Evolutionary conservation across 2,329 filamentous ascomycete genomes (phyloP).

Genomic region (Apiospora koreana): DNA sequence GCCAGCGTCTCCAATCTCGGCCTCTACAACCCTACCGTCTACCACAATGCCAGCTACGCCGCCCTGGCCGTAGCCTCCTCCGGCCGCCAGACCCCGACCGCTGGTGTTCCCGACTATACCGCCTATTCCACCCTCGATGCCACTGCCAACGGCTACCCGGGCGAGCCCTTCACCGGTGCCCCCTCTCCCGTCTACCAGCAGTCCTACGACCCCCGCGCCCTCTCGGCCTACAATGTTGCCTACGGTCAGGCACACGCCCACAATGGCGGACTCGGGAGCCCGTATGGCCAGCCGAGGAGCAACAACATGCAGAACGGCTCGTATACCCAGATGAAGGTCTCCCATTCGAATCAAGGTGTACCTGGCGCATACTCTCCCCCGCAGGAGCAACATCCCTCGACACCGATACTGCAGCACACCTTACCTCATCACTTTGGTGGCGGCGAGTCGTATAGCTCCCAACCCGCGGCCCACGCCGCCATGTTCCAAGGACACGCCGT

Average conservation of each 20-base stretch:
- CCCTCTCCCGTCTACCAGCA: constrained; percentile 24
- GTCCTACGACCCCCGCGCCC: constrained; percentile 29
- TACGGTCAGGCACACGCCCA: constrained; percentile 8
- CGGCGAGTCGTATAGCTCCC: constrained; percentile 30
- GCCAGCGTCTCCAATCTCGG: constrained; percentile 14
- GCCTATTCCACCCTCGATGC: constrained; percentile 23
- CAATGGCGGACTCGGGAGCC: neutral
- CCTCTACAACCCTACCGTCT: constrained; percentile 14
- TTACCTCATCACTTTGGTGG: constrained; percentile 29
- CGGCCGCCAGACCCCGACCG: constrained; percentile 12
- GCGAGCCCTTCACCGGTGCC: constrained; percentile 27
- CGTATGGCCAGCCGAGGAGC: constrained; percentile 15
- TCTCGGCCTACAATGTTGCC: constrained; percentile 20
- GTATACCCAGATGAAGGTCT: constrained; percentile 12
- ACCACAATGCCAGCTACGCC: constrained; percentile 11
- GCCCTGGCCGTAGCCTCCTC: constrained; percentile 11
- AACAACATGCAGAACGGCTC: constrained; percentile 8
- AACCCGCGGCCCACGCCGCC: constrained; percentile 27
- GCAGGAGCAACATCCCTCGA: constrained; percentile 14
- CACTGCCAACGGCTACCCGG: constrained; percentile 24
- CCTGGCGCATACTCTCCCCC: constrained; percentile 27
- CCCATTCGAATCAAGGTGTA: constrained; percentile 21
- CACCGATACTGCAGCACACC: constrained; percentile 24
- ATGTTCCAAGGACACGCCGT: constrained; percentile 27
- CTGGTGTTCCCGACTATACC: constrained; percentile 13